phyloP scores from a whole-genome alignment of 1,139 yeast genomes.

The Suhomyces choctaworum region DNA sequence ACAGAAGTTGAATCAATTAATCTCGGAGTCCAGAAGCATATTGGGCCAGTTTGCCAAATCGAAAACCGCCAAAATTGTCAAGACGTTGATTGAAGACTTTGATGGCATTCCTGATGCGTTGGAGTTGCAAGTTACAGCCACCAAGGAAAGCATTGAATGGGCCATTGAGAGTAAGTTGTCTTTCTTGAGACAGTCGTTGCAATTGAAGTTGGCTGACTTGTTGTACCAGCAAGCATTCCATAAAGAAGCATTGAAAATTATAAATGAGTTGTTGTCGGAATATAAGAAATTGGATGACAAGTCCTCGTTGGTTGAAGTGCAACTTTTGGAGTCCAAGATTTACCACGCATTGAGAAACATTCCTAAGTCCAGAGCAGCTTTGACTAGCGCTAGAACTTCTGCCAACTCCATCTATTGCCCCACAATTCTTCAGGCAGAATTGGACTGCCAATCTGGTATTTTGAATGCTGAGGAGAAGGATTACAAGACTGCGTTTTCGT shows the following conservation, averaged over 20 bases:
- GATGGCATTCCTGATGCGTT: constrained; percentile 67
- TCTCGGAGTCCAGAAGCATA: constrained; percentile 67
- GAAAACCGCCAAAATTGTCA: constrained; percentile 87
- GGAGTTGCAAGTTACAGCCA: constrained; percentile 71
- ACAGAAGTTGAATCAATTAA: constrained; percentile 57
- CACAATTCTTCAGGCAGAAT: constrained; percentile 89
- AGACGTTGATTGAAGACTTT: constrained; percentile 73
- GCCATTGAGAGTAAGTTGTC: constrained; percentile 80
- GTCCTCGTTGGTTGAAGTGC: constrained; percentile 92
- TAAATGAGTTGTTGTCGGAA: constrained; percentile 72
- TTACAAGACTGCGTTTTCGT: constrained; percentile 92
- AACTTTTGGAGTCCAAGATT: constrained; percentile 83
- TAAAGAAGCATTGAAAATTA: constrained; percentile 71
- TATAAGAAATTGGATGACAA: constrained; percentile 95
- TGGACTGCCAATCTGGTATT: constrained; percentile 94
- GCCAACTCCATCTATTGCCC: constrained; percentile 97
- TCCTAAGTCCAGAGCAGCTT: constrained; percentile 89
- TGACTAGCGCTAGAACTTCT: constrained; percentile 93
- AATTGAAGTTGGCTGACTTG: constrained; percentile 77
- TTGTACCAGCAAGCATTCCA: constrained; percentile 66
- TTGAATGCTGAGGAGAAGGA: constrained; percentile 97
- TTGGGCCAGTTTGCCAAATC: constrained; percentile 85
- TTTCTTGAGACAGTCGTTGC: constrained; percentile 84
- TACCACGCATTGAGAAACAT: constrained; percentile 90
- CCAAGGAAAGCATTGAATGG: constrained; percentile 85